Conservation (phyloP, 371 early-diverging fungal genomes). For the Rhizomucor miehei region DNA sequence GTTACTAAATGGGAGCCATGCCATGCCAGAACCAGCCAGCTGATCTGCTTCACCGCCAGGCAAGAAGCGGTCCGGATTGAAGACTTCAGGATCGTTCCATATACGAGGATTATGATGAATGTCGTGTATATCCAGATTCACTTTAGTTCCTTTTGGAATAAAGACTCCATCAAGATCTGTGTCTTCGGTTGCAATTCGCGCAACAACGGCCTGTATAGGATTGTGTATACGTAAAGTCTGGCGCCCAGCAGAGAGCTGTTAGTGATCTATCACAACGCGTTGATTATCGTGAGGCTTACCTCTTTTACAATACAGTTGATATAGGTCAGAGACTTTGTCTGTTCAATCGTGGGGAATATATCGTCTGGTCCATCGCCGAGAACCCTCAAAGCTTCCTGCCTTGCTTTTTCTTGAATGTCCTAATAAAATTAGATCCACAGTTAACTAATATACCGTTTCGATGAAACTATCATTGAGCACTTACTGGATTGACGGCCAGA, state of each 20-base stretch:
- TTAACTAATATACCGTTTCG: too few relatives aligned
- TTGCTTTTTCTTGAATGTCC: slow-evolving; percentile 48
- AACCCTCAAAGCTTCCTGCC: slow-evolving; percentile 46
- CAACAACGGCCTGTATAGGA: slow-evolving; percentile 5
- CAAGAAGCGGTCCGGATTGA: slow-evolving; percentile 19
- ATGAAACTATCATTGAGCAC: slow-evolving; percentile 1
- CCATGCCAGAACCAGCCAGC: slow-evolving; percentile 1
- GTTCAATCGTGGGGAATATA: slow-evolving; percentile 28
- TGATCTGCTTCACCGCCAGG: slow-evolving; percentile 12
- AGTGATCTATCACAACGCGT: background rate
- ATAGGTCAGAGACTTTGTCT: slow-evolving; percentile 16
- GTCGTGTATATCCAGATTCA: slow-evolving; percentile 10
- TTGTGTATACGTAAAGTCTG: slow-evolving; percentile 8
- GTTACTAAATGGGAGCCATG: slow-evolving; percentile 17
- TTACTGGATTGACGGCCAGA: slow-evolving; percentile 11
- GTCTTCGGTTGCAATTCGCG: slow-evolving; percentile 13
- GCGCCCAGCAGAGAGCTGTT: background rate
- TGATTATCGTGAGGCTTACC: slow-evolving; percentile 2
- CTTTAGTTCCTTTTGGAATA: slow-evolving; percentile 17
- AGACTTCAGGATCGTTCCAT: slow-evolving; percentile 19
- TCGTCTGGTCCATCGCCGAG: slow-evolving; percentile 48
- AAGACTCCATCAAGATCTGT: slow-evolving; percentile 12
- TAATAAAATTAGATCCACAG: slow-evolving; percentile 3
- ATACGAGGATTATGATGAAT: slow-evolving; percentile 16
- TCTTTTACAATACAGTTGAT: slow-evolving; percentile 21